phyloP scores from a whole-genome alignment of 164 flowering plant species.

The Annona squamosa region DNA sequence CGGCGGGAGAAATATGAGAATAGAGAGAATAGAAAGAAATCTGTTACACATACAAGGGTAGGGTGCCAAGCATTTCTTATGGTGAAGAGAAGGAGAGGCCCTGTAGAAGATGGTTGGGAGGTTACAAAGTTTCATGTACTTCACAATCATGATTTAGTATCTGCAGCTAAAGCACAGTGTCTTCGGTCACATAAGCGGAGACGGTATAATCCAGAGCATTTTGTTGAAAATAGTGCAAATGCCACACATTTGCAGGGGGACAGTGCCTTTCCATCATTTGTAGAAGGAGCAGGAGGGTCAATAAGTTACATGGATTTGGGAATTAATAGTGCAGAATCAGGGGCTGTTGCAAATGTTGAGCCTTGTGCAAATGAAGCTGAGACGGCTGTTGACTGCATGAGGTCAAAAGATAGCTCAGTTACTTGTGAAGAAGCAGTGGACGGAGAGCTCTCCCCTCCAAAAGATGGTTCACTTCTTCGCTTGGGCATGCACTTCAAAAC shows the following conservation, averaged over 20 bases:
- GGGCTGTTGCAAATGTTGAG: constrained; percentile 1
- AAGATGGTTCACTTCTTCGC: constrained; percentile 1
- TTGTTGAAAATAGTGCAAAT: background rate
- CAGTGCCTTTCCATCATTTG: background rate
- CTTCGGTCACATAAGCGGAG: constrained; percentile 7
- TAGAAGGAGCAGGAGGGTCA: background rate
- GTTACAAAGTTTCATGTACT: constrained; percentile 4
- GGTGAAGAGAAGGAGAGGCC: constrained; percentile 5
- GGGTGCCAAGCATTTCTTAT: constrained; percentile 12
- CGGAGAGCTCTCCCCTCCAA: background rate
- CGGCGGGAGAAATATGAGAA: constrained; percentile 1
- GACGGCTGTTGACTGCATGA: background rate
- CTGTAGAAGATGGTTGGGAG: constrained; percentile 7
- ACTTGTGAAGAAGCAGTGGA: background rate
- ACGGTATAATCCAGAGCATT: background rate
- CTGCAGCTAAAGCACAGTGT: constrained; percentile 2
- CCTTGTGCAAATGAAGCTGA: constrained; percentile 1
- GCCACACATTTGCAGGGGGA: background rate
- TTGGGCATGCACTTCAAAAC: constrained; percentile 3
- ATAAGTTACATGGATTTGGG: background rate
- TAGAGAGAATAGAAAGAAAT: constrained; percentile 3
- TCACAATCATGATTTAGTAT: constrained; percentile 5
- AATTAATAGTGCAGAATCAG: background rate
- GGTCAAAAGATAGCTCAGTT: background rate
- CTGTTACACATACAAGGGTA: constrained; percentile 2